Base-by-base conservation (phyloP, 257 asterid species). In the Coffea canephora region DNA sequence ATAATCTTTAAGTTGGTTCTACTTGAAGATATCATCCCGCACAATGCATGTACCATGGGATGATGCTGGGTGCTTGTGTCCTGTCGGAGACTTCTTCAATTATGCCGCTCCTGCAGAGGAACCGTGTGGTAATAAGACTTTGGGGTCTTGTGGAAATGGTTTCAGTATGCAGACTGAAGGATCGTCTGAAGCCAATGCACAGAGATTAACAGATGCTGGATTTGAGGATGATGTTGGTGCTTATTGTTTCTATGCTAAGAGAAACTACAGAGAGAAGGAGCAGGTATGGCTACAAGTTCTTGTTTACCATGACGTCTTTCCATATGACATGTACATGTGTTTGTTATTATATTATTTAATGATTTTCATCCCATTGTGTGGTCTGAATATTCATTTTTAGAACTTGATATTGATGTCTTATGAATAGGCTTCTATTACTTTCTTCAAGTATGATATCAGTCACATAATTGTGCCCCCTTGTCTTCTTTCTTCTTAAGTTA, bases 21-120 rank as follows among this genome's bases (percentile, higher is more conserved):
- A 72, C 70, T 79, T 83, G 75, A 85, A 95, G 99, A 87, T 95
- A 80, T 95, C 97, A 67, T 93, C 99, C 0, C 97, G 99, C 74
- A 91, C 97, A 59, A 95, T 95, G 98, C 97, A 95, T 76, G 83
- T 93, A 82, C 89, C 96, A 36, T 91, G 96, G 97, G 96, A 95
- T 85, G 76, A 85, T 41, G 97, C 97, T 1, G 99, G 99, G 23
- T 92, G 98, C 82, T 88, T 95, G 77, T 92, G 95, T 82, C 99
- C 99, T 46, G 91, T 93, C 61, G 99, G 98, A 78, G 98, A 95
- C 87, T 93, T 92, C 88, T 92, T 93, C 84, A 95, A 95, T 80
- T 95, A 95, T 54, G 88, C 89, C 6, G 97, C 98, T 25, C 99
- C 97, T 39, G 90, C 84, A 80, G 97, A 90, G 83, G 92, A 88